Percentiles rank a stretch among this genome's conserved stretches.
These are phyloP conservation scores for Saturnispora sanitii DNA, from an alignment of 805 yeast species.

Conservation along the genomic window DNA sequence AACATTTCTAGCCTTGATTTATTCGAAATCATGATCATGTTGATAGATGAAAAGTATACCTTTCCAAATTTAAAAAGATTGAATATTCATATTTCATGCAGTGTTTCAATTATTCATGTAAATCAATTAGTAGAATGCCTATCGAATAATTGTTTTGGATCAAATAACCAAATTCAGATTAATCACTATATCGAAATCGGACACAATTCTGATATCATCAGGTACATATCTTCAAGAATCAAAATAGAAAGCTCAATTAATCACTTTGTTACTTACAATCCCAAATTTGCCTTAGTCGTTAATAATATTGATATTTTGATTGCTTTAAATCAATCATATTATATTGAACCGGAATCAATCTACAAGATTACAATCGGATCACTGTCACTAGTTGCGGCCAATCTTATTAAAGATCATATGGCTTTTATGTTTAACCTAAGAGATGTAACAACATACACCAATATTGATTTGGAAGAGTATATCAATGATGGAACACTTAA, in stretches of 20 bases:
- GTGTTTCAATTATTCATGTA: neutral
- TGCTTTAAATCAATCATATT: conserved; percentile 1
- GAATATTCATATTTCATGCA: neutral
- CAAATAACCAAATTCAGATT: neutral
- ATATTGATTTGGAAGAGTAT: neutral
- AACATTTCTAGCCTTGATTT: neutral
- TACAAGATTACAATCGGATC: neutral
- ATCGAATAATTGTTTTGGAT: neutral
- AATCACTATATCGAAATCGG: neutral
- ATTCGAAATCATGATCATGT: neutral
- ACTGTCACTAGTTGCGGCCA: neutral
- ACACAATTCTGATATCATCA: neutral
- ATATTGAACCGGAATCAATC: neutral
- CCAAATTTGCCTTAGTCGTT: neutral
- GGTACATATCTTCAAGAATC: neutral
- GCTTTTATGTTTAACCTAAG: conserved; percentile 1
- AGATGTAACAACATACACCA: conserved; percentile 1
- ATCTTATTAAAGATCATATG: neutral
- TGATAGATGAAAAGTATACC: neutral
- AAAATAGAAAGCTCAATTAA: neutral
- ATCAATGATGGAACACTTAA: neutral
- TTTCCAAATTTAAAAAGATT: conserved; percentile 3
- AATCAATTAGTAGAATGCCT: neutral
- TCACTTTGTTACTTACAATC: neutral
- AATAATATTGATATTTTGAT: conserved; percentile 2